These are phyloP conservation scores for Smittium culicis DNA, from an alignment of 371 early-diverging fungal species.

Conservation along the genomic window DNA sequence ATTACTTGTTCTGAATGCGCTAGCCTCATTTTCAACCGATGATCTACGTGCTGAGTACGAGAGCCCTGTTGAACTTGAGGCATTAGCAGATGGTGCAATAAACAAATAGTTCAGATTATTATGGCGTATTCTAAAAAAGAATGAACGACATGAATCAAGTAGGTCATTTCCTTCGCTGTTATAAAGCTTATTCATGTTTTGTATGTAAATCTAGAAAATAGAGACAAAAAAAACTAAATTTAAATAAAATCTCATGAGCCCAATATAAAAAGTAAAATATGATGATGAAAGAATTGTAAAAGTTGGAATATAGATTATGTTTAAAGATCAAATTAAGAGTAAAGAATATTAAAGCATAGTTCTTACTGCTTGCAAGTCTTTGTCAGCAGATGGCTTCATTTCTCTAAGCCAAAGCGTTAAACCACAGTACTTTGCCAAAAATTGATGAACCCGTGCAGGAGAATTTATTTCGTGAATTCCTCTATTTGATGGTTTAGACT, in stretches of 20 bases:
- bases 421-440: constrained; percentile 65
- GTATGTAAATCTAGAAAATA: constrained; percentile 32
- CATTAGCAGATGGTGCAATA: constrained; percentile 13
- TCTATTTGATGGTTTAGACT: constrained; percentile 7
- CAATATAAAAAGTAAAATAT: not conserved
- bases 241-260: too few relatives aligned
- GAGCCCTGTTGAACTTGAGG: constrained; percentile 5
- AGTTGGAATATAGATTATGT: too few relatives aligned
- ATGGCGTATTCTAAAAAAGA: constrained; percentile 21
- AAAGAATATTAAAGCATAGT: too few relatives aligned
- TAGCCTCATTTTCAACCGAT: constrained; percentile 16
- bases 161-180: constrained; percentile 46
- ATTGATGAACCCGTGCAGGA: constrained; percentile 60
- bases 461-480: constrained; percentile 25
- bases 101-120: constrained; percentile 23
- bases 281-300: not conserved
- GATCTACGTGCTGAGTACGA: constrained; percentile 15
- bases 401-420: constrained; percentile 83
- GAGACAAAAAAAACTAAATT: not conserved
- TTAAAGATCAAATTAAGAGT: too few relatives aligned
- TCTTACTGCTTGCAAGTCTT: constrained; percentile 55
- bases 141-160: constrained; percentile 34
- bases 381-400: constrained; percentile 71
- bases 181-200: constrained; percentile 43
- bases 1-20: constrained; percentile 4